phyloP scores from a whole-genome alignment of 108 stramenopile species.

The Skeletonema grethae region DNA sequence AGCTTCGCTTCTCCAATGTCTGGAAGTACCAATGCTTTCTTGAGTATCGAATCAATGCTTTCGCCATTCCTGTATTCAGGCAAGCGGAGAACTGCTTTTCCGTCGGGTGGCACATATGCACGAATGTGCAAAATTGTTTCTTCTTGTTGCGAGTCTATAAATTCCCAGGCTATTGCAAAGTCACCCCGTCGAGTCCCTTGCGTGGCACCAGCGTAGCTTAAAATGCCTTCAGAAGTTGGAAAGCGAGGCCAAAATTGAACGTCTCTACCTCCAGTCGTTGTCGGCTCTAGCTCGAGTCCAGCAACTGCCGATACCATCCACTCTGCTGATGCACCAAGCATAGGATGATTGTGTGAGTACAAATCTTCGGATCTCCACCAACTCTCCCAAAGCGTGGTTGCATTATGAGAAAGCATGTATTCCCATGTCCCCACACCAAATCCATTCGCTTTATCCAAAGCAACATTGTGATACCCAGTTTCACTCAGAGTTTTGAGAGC shows the following conservation, averaged over 20 bases:
- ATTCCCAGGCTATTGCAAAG: conserved; percentile 48
- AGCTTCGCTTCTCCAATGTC: conserved; percentile 24
- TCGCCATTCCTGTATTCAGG: conserved; percentile 48
- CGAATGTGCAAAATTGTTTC: conserved; percentile 21
- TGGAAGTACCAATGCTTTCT: conserved; percentile 26
- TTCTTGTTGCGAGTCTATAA: conserved; percentile 18
- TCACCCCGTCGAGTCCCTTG: conserved; percentile 49
- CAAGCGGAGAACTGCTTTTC: conserved; percentile 37
- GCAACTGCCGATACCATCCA: conserved; percentile 57
- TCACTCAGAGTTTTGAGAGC: conserved; percentile 49
- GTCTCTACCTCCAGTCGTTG: conserved; percentile 29
- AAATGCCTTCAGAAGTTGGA: conserved; percentile 35
- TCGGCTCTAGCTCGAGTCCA: conserved; percentile 41
- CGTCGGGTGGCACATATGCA: conserved; percentile 43
- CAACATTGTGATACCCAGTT: conserved; percentile 46
- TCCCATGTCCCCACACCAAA: conserved; percentile 50
- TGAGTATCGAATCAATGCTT: conserved; percentile 34
- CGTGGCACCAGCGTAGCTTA: conserved; percentile 38
- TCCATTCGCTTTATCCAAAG: conserved; percentile 37
- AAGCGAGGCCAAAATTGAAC: conserved; percentile 49
- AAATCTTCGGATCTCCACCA: conserved; percentile 54
- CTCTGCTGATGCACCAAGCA: conserved; percentile 54
- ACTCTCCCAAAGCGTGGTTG: conserved; percentile 60
- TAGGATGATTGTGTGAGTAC: conserved; percentile 59
- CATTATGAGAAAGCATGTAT: conserved; percentile 54